Conservation (phyloP, 1,284 basidiomycete species). For the Trichosporon asahii region DNA sequence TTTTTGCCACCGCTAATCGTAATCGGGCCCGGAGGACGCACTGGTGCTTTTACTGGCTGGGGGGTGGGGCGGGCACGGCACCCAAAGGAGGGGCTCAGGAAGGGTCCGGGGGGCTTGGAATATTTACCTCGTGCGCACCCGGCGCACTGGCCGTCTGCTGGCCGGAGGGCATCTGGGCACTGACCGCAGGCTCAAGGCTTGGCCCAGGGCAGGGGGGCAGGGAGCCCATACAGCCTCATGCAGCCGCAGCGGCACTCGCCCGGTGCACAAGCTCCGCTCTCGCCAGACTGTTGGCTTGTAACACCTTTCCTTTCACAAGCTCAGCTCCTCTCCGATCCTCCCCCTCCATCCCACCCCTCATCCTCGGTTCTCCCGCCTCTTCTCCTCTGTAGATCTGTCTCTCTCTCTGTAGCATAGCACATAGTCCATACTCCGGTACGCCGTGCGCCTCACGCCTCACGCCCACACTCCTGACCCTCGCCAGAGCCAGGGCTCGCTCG, state of each 20-base stretch:
- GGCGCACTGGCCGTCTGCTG: not conserved
- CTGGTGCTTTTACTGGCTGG: constrained; percentile 84
- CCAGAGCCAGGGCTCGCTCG: not conserved
- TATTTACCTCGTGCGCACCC: not conserved
- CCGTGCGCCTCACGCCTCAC: not conserved
- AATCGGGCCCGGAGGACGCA: constrained; percentile 57
- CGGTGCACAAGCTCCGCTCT: not conserved
- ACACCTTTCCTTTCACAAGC: not conserved
- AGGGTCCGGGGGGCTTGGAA: not conserved
- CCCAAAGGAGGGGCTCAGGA: not conserved
- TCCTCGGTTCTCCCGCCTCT: not conserved
- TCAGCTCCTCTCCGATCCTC: not conserved
- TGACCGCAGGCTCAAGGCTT: not conserved
- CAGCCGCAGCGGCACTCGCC: not conserved
- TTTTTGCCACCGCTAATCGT: not conserved
- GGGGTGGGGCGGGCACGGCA: constrained; percentile 53
- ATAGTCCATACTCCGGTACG: not conserved
- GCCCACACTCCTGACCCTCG: not conserved
- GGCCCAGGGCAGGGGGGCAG: not conserved
- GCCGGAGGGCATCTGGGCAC: not conserved
- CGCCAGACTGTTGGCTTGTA: not conserved
- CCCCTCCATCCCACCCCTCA: not conserved
- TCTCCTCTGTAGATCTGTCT: not conserved
- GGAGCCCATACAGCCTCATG: not conserved
- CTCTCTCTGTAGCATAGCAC: not conserved